Evolutionary conservation across 2,329 filamentous ascomycete species (phyloP), one percentile per base, ranked within the genome.

Genomic region (Scedosporium aurantiacum): DNA sequence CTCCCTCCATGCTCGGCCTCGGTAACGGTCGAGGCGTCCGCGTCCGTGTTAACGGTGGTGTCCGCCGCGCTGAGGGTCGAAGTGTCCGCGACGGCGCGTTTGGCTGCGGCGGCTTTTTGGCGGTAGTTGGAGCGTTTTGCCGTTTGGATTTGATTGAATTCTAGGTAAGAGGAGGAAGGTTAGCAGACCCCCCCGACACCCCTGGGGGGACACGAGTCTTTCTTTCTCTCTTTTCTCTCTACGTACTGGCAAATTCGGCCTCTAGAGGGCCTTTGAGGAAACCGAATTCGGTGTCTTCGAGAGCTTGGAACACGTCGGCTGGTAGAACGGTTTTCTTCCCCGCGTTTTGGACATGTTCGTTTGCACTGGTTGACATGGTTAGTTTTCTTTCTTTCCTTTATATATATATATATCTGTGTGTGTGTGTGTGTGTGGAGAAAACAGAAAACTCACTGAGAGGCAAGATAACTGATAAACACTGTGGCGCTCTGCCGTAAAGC

Each of bases 401-500:
- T n/a, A n/a, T n/a, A 27, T 25, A n/a, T 27, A 21, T n/a, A 18
- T 10, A n/a, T 5, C 43, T 7, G 45, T 27, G 27, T 27, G 16
- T 18, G 23, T n/a, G 58, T 4, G 23, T 4, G n/a, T 16, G 18
- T 28, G 16, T 2, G n/a, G 14, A 21, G 25, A 18, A 23, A 18
- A 37, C 12, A 6, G n/a, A 16, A 40, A 23, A 79, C 87, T 61
- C 80, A 93, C 89, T 86, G 82, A 64, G 84, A 82, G 54, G 88
- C 86, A 37, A 94, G 77, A 71, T 92, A 90, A 74, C 84, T 93
- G 67, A 94, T 87, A 69, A 94, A 94, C 0, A 94, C 86, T 1
- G 88, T 92, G 6, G 90, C 87, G 72, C 88, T 89, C 75, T 92
- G 92, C 66, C 84, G 88, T 76, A 94, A 81, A 8, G 89, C 90